phyloP scores from a whole-genome alignment of 495 filamentous ascomycete genomes.

The Cryomyces antarcticus region DNA sequence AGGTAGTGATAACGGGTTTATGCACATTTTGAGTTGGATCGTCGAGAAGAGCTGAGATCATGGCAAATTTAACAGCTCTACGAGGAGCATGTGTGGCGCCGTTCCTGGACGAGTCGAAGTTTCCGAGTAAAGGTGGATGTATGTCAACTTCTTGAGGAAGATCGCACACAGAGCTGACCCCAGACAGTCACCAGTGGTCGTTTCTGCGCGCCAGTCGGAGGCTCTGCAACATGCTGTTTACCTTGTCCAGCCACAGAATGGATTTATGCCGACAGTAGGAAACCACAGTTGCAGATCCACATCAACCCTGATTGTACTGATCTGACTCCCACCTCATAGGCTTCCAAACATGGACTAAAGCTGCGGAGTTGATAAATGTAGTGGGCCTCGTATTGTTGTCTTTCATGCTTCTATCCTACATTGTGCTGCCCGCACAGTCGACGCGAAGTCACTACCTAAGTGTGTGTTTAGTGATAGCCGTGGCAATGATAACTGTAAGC shows the following conservation, averaged over 20 bases:
- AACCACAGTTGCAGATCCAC: neutral
- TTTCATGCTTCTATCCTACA: slow-evolving; percentile 67
- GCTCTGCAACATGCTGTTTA: slow-evolving; percentile 48
- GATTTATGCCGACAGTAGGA: slow-evolving; percentile 56
- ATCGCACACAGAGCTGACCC: slow-evolving; percentile 11
- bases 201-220: slow-evolving; percentile 26
- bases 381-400: slow-evolving; percentile 46
- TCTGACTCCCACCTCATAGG: slow-evolving; percentile 20
- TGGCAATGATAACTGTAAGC: slow-evolving; percentile 60
- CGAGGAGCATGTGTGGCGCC: slow-evolving; percentile 39
- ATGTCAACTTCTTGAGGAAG: slow-evolving; percentile 15
- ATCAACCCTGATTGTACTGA: neutral
- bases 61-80: slow-evolving; percentile 5
- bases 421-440: slow-evolving; percentile 67
- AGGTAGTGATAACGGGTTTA: no score
- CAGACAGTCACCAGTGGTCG: slow-evolving; percentile 46
- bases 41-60: no score
- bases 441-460: slow-evolving; percentile 86
- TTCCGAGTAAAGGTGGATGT: slow-evolving; percentile 45
- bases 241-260: slow-evolving; percentile 77
- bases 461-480: slow-evolving; percentile 57
- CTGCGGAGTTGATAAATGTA: slow-evolving; percentile 64
- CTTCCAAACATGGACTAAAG: slow-evolving; percentile 40
- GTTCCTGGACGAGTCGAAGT: slow-evolving; percentile 39
- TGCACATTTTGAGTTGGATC: no score